phyloP scores from a whole-genome alignment of 2,329 filamentous ascomycete species.

The Tolypocladium pustulatum region DNA sequence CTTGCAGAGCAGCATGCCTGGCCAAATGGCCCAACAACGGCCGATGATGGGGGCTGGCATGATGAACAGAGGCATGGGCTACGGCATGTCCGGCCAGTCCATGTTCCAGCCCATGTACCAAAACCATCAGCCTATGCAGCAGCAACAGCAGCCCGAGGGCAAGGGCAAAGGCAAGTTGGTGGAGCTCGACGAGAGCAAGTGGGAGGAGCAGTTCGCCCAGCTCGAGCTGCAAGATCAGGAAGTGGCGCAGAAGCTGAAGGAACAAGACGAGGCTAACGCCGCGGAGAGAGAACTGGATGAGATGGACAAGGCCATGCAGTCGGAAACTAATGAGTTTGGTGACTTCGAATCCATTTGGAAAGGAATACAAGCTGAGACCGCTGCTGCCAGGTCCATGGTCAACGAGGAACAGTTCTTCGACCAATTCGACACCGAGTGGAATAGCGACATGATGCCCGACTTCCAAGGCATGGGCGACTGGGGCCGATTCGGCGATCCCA shows the following conservation, averaged over 20 bases:
- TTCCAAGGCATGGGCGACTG: constrained; percentile 60
- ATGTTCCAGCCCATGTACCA: constrained; percentile 45
- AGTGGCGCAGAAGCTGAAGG: constrained; percentile 30
- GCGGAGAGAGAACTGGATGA: constrained; percentile 82
- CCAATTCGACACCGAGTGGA: constrained; percentile 69
- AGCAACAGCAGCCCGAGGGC: constrained; percentile 37
- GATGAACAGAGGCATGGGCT: constrained; percentile 42
- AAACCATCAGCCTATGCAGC: constrained; percentile 33
- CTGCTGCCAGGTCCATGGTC: constrained; percentile 59
- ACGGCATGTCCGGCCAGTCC: constrained; percentile 25
- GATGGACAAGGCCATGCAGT: constrained; percentile 60
- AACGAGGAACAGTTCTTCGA: constrained; percentile 52
- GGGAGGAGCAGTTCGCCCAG: constrained; percentile 93
- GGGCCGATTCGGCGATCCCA: constrained; percentile 58
- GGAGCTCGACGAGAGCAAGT: constrained; percentile 85
- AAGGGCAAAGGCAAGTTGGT: constrained; percentile 90
- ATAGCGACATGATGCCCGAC: constrained; percentile 43
- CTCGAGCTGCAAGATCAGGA: constrained; percentile 59
- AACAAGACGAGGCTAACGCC: constrained; percentile 50
- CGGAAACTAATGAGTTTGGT: constrained; percentile 66
- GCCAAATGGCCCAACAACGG: constrained; percentile 40
- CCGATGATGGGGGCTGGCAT: constrained; percentile 49
- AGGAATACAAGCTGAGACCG: constrained; percentile 69
- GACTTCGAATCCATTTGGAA: constrained; percentile 88
- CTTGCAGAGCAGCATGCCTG: constrained; percentile 44